Evolutionary conservation across 1,284 basidiomycete genomes (phyloP).

Genomic region (Trametes hirsuta): DNA sequence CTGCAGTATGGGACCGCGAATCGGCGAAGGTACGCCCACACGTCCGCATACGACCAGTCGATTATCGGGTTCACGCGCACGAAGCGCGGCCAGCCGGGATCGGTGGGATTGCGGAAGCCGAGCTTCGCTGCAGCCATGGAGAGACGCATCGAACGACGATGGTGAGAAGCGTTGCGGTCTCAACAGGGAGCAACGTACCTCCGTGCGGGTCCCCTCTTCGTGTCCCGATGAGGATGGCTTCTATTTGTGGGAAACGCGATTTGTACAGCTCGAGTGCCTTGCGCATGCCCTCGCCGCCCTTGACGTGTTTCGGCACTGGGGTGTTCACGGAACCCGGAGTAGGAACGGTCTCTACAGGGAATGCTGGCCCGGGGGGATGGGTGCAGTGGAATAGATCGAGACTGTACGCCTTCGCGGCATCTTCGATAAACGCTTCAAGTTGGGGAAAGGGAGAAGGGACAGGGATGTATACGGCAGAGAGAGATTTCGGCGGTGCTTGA

Average conservation of each 20-base stretch:
- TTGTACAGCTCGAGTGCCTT: slow-evolving; percentile 81
- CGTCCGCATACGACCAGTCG: slow-evolving; percentile 89
- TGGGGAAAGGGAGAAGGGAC: slow-evolving; percentile 85
- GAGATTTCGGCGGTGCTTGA: slow-evolving; percentile 47
- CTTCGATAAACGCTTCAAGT: slow-evolving; percentile 84
- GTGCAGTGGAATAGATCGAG: slow-evolving; percentile 76
- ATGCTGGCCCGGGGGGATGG: slow-evolving; percentile 35
- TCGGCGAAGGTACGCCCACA: slow-evolving; percentile 87
- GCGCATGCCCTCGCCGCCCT: slow-evolving; percentile 83
- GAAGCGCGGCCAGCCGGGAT: slow-evolving; percentile 87
- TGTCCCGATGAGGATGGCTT: slow-evolving; percentile 89
- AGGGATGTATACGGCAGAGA: slow-evolving; percentile 88
- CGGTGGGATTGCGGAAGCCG: slow-evolving; percentile 76
- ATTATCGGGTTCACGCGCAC: slow-evolving; percentile 96
- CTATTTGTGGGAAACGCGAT: slow-evolving; percentile 60
- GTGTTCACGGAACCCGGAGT: slow-evolving; percentile 36
- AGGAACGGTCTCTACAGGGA: slow-evolving; percentile 48
- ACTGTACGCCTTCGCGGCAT: slow-evolving; percentile 69
- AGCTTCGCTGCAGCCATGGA: slow-evolving; percentile 54
- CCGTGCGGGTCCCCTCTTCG: slow-evolving; percentile 91
- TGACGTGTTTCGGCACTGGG: slow-evolving; percentile 34
- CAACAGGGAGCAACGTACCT: slow-evolving; percentile 51
- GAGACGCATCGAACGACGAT: neutral
- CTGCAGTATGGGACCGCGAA: slow-evolving; percentile 84
- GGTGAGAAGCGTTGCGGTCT: neutral